Conservation (phyloP, 208 protist species). For the Herpetomonas samuelpessoai region DNA sequence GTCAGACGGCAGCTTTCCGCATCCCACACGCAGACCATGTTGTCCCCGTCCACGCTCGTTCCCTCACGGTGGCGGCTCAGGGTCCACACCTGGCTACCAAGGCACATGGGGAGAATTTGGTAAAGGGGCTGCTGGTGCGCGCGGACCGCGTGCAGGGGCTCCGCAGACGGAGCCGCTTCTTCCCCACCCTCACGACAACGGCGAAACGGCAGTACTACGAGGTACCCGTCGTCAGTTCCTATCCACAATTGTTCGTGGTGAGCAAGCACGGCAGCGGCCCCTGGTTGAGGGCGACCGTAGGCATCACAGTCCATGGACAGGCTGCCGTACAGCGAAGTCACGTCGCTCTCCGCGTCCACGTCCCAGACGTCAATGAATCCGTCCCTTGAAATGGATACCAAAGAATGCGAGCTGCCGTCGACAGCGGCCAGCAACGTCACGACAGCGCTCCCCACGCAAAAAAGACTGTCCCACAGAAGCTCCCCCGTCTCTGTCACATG, state of each 20-base stretch:
- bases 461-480: too few relatives aligned
- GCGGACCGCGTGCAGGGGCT: background rate
- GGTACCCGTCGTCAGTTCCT: slow-evolving; percentile 30
- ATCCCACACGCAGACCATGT: slow-evolving; percentile 50
- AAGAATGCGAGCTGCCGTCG: too few relatives aligned
- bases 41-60: slow-evolving; percentile 15
- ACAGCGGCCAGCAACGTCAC: too few relatives aligned
- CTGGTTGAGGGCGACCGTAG: slow-evolving; percentile 21
- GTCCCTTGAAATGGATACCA: too few relatives aligned
- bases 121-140: background rate
- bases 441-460: too few relatives aligned
- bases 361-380: slow-evolving; percentile 70
- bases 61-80: too few relatives aligned
- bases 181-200: too few relatives aligned
- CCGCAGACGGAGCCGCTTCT: too few relatives aligned
- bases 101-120: slow-evolving; percentile 30
- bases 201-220: slow-evolving; percentile 33
- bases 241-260: slow-evolving; percentile 36
- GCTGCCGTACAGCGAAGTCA: slow-evolving; percentile 24
- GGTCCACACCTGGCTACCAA: slow-evolving; percentile 54
- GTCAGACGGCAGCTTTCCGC: slow-evolving; percentile 16
- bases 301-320: slow-evolving; percentile 15
- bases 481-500: too few relatives aligned
- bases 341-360: slow-evolving; percentile 23
- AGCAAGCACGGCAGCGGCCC: slow-evolving; percentile 17